Base-by-base conservation (phyloP, 2,329 filamentous ascomycete genomes). In the Venturiaceae sp. region DNA sequence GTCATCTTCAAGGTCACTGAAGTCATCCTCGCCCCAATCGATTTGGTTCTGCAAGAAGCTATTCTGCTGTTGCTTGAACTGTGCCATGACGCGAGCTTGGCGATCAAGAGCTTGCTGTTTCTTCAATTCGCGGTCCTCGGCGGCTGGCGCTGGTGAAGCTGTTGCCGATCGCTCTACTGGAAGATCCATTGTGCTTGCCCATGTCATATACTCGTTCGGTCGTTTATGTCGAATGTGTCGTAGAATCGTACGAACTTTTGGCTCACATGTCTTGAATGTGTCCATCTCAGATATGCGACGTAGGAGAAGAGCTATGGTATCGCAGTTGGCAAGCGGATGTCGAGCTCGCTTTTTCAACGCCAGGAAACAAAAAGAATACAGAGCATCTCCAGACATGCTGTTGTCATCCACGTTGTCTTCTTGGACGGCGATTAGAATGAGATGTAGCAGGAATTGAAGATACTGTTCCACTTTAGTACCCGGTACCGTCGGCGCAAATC, bases 61-160 rank as follows among this genome's bases (percentile, higher is more conserved):
- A 73, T 95, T 92, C 69, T 97, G 95, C 68, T 99, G 92, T 68
- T 96, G 88, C 70, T 97, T 94, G 73, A 99, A 96, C 68, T 96
- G 91, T 1, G 92, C 94, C 92, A 99, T 96, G 33, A 99, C 90
- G 67, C 85, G 88, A 1, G 92, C 92, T 72, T 97, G 92, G 23
- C 94, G 84, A 65, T 91, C 92, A 41, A 92, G 75, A 0, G 94
- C 94, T 56, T 92, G 89, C 72, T 88, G 88, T 78, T 96, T 99
- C 77, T 92, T 96, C 61, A 84, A 82, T 67, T 92, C 88, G 63
- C 87, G 87, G 60, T 88, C 86, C 37, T 79, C 83, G 9, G n/a
- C n/a, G 5, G 73, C 66, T 16, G 39, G 28, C 37, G 54, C 55
- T 30, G 52, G 53, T 16, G 58, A 57, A 1, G 53, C 39, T 6